Conservation (phyloP, 2,329 filamentous ascomycete genomes). For the Daldinia sp. region DNA sequence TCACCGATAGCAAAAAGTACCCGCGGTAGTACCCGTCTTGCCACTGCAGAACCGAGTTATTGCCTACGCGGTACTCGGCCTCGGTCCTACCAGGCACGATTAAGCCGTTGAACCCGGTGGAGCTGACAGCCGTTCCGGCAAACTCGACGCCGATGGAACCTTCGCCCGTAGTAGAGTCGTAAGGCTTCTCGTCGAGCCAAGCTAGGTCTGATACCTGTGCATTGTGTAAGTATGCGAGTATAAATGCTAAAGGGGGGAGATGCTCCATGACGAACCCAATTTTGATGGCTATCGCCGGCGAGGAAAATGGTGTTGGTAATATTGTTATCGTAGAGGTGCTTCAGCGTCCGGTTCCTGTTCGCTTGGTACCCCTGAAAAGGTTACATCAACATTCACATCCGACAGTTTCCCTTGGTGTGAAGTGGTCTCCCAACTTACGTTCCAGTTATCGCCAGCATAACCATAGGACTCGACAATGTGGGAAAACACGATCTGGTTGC, state of each 20-base stretch:
- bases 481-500: slow-evolving; percentile 77
- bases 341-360: slow-evolving; percentile 77
- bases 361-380: slow-evolving; percentile 74
- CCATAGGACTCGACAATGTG: slow-evolving; percentile 57
- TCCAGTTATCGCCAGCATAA: slow-evolving; percentile 54
- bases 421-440: slow-evolving; percentile 44
- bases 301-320: slow-evolving; percentile 81
- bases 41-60: slow-evolving; percentile 77
- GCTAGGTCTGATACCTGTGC: slow-evolving; percentile 63
- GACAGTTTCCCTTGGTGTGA: slow-evolving; percentile 7
- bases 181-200: slow-evolving; percentile 67
- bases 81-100: slow-evolving; percentile 63
- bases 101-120: slow-evolving; percentile 70
- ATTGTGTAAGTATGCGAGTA: not conserved
- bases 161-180: slow-evolving; percentile 64
- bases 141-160: slow-evolving; percentile 73
- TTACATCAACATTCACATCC: slow-evolving; percentile 9
- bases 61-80: slow-evolving; percentile 58
- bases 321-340: slow-evolving; percentile 73
- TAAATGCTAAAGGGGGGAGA: not conserved
- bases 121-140: slow-evolving; percentile 75
- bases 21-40: slow-evolving; percentile 79
- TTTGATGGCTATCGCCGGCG: slow-evolving; percentile 76
- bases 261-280: slow-evolving; percentile 58
- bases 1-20: slow-evolving; percentile 75